These are phyloP conservation scores for Neocucurbitaria cava DNA, from an alignment of 2,329 filamentous ascomycete species.

Conservation along the genomic window DNA sequence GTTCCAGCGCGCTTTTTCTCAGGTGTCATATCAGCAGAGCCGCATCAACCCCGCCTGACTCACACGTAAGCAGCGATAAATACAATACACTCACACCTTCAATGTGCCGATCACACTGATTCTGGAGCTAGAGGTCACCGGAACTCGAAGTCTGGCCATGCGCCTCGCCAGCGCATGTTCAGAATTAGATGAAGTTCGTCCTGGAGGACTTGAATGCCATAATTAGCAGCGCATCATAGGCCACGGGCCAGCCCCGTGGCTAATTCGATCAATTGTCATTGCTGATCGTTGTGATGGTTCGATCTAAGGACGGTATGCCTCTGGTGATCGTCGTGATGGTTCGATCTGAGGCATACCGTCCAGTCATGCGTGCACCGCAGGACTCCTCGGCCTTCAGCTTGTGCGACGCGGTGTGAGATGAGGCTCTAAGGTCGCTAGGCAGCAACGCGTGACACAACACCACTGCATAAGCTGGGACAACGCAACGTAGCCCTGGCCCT, in stretches of 20 bases:
- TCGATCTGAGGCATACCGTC: neutral
- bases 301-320: no score
- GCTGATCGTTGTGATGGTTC: no score
- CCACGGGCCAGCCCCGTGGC: neutral
- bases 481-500: neutral
- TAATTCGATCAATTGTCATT: neutral
- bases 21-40: neutral
- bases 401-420: neutral
- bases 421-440: neutral
- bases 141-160: neutral
- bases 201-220: neutral
- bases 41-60: neutral
- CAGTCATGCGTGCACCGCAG: neutral
- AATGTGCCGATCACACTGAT: neutral
- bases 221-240: neutral
- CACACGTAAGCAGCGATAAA: neutral
- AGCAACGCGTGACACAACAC: neutral
- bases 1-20: neutral
- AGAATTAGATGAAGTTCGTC: neutral
- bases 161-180: neutral
- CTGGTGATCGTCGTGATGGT: no score
- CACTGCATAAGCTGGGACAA: neutral
- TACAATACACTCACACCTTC: neutral
- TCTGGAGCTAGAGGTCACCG: neutral
- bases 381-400: neutral